Evolutionary conservation across 1,284 basidiomycete genomes (phyloP), one percentile per base, ranked within the genome.

Genomic region (Ceraceosorus guamensis): DNA sequence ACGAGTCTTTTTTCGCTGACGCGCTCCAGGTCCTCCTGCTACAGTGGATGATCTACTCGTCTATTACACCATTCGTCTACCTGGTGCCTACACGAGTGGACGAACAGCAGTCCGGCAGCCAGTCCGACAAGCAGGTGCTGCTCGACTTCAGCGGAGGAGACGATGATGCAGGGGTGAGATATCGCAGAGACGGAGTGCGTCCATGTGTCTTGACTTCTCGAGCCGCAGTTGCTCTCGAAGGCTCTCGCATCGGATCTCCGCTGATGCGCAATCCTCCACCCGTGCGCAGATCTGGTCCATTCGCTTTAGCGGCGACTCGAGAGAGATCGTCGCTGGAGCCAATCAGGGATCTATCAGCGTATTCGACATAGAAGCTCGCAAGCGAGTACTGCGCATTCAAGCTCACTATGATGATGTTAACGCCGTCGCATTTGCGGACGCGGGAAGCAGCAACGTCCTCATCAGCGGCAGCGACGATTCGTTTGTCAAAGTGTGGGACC

Each of bases 401-500:
- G 93, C 89, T 0, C 93, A 98, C 73, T 75, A 79, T 0, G 86
- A 91, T 69, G 95, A 98, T 75, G 88, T 97, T 45, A 98, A 98
- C 68, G 92, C 61, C 2, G 93, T 92, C 61, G 91, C 89, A 67
- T 97, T 91, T 85, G 91, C 92, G 2, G 91, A 96, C 73, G 85
- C 86, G 33, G 83, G 85, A 0, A 91, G 88, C 14, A 90, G 91
- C 18, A 97, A 98, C 73, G 84, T 98, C 44, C 83, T 98, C 18
- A 84, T 97, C 47, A 91, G 88, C 62, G 95, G 89, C 0, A 91
- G 89, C 0, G 93, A 98, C 72, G 93, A 98, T 74, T 85, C 85
- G 0, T 92, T 87, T 76, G 80, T 97, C 63, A 97, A 97, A 82
- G 85, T 98, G 56, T 98, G 93, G 72, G 93, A 98, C 76, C 85